Conservation (phyloP, 495 filamentous ascomycete species). For the Cryomyces minteri region DNA sequence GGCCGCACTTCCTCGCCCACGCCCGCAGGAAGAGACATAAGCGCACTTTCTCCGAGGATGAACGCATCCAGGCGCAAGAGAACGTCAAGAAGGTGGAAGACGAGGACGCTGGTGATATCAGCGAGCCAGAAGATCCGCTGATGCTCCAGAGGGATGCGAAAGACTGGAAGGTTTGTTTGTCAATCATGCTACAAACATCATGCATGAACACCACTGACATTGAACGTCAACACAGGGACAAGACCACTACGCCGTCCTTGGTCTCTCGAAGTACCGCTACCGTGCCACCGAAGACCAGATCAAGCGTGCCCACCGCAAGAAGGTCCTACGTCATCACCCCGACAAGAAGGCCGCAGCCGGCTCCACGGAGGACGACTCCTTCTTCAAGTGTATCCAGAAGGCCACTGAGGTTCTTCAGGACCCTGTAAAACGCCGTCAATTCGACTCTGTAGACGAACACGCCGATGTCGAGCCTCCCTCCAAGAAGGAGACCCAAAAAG, state of each 20-base stretch:
- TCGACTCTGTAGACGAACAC: constrained; percentile 85
- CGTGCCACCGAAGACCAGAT: constrained; percentile 93
- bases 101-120: constrained; percentile 74
- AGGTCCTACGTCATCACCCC: constrained; percentile 95
- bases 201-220: constrained; percentile 13
- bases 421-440: constrained; percentile 84
- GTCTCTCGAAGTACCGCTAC: constrained; percentile 78
- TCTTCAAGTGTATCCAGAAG: constrained; percentile 99
- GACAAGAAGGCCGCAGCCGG: constrained; percentile 94
- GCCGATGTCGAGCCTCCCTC: constrained; percentile 78
- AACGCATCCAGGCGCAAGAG: constrained; percentile 85
- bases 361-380: constrained; percentile 78
- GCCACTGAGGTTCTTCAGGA: constrained; percentile 86
- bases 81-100: constrained; percentile 92
- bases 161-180: constrained; percentile 79
- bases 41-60: constrained; percentile 96
- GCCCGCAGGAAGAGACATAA: constrained; percentile 88
- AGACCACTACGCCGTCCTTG: constrained; percentile 97
- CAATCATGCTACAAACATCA: not conserved
- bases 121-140: constrained; percentile 78
- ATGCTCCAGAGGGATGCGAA: constrained; percentile 87
- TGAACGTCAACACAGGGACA: constrained; percentile 38
- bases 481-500: constrained; percentile 73
- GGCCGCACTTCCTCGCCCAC: constrained; percentile 93
- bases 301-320: constrained; percentile 96